phyloP scores from a whole-genome alignment of 345 rosid genomes.

The Salix purpurea region DNA sequence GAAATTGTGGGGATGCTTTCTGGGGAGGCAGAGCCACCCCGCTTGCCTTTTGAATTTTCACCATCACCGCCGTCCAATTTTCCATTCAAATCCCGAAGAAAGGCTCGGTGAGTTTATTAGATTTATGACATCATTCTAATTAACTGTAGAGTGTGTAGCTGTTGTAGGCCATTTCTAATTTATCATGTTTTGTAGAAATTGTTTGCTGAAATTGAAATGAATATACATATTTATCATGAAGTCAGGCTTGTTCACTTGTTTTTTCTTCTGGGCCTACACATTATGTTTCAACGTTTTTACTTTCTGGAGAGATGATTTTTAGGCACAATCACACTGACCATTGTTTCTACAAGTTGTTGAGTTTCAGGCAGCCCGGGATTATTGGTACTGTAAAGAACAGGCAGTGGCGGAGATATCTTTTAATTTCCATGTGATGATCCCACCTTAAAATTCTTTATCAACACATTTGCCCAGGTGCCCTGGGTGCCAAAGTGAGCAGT shows the following conservation, averaged over 20 bases:
- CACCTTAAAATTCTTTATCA: constrained; percentile 3
- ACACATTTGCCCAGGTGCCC: neutral
- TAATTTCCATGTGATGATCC: constrained; percentile 19
- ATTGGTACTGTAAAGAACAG: constrained; percentile 18
- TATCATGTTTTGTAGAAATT: constrained; percentile 22
- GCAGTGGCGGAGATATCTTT: constrained; percentile 4
- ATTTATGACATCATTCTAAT: neutral
- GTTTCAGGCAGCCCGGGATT: constrained; percentile 28
- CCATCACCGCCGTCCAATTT: constrained; percentile 61
- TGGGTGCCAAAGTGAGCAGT: constrained; percentile 1
- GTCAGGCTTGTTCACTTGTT: neutral
- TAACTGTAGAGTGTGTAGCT: constrained; percentile 35
- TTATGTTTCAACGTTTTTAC: constrained; percentile 5
- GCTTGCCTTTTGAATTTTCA: constrained; percentile 69
- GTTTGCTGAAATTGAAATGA: constrained; percentile 11
- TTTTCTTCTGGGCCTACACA: constrained; percentile 12
- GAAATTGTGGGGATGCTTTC: constrained; percentile 67
- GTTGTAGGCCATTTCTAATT: constrained; percentile 27
- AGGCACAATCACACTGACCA: constrained; percentile 15
- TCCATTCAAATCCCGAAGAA: constrained; percentile 23
- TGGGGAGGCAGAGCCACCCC: constrained; percentile 60
- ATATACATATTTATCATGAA: constrained; percentile 5
- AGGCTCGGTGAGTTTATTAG: constrained; percentile 18
- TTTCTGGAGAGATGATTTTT: constrained; percentile 11
- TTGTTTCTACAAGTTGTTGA: constrained; percentile 16